Evolutionary conservation across 202 grass and related monocot species (phyloP).

Genomic region (Brachypodium distachyon): DNA sequence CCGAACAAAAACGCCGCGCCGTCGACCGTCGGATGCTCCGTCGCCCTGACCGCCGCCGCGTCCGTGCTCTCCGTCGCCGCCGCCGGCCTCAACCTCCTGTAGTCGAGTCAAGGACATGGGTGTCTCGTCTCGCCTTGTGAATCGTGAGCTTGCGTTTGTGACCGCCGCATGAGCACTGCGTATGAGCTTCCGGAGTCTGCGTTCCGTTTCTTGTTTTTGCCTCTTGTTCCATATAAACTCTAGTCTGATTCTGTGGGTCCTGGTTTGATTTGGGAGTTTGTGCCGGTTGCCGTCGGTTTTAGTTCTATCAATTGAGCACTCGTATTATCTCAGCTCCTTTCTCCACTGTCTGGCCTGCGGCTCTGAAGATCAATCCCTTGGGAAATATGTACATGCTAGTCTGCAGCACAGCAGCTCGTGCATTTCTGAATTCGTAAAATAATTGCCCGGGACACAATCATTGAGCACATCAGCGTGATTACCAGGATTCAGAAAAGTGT

Average conservation of each 20-base stretch:
- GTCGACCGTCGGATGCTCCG: not conserved
- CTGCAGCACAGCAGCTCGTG: too few species aligned
- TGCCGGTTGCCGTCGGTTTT: not conserved
- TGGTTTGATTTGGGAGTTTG: not conserved
- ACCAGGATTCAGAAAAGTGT: not conserved
- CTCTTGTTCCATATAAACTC: not conserved
- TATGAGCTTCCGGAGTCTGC: not conserved
- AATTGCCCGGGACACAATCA: not conserved
- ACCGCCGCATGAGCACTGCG: not conserved
- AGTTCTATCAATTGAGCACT: not conserved
- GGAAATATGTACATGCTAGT: not conserved
- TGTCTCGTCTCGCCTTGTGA: slow-evolving; percentile 8
- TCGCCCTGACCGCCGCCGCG: not conserved
- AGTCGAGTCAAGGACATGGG: slow-evolving; percentile 1
- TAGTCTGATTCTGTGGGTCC: not conserved
- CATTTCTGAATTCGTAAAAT: not conserved
- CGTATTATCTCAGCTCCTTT: not conserved
- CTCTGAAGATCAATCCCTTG: not conserved
- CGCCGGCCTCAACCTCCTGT: slow-evolving; percentile 22
- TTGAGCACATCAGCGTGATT: not conserved
- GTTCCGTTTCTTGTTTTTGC: not conserved
- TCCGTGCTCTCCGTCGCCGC: slow-evolving; percentile 16
- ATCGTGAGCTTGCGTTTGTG: slow-evolving; percentile 17
- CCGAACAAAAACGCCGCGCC: slow-evolving; percentile 34
- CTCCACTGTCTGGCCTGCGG: too few species aligned